Base-by-base conservation (phyloP, 768 basidiomycete species). In the Amyloporia xantha region DNA sequence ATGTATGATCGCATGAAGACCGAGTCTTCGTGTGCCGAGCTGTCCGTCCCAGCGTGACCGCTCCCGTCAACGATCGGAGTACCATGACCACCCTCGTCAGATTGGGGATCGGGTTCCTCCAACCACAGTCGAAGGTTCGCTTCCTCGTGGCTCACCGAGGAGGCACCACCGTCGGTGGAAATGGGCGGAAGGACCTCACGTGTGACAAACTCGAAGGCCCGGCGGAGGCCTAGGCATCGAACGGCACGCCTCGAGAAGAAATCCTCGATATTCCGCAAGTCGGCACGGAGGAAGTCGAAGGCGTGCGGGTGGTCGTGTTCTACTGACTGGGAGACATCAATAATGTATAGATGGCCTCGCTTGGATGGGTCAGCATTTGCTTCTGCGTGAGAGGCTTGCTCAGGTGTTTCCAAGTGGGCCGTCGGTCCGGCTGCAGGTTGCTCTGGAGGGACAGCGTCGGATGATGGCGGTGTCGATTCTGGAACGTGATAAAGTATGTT, bases 271-370 rank as follows among this genome's bases (percentile, higher is more conserved):
- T 99, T 98, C 57, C 82, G 83, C 43, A 99, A 78, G 66, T 99
- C 96, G 39, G 76, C 82, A 23, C 94, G 84, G 30, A 99, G 75
- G 68, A 99, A 99, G 66, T 99, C 95, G 63, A 93, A 97, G 0
- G 96, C 91, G 24, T 86, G 75, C 0, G 95, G 96, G 59, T 99
- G 96, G 66, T 98, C 95, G 62, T 97, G 94, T 59, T 99, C 96
- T 27, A 99, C 94, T 54, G 91, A 94, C 64, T 99, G 96, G 1
- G 94, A 96, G 50, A 99, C 96, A 65, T 99, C 96, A 68, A 99
- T 98, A 58, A 98, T 85, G 67, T 80, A 92, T 15, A 96, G 75
- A 59, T 91, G 90, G 1, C 68, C 74, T 41, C 36, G 61, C 21
- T 41, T 5, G 11, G 41, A 25, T 3, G 40, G 5, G n/a, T 41